These are phyloP conservation scores for Lentinus tigrinus DNA, from an alignment of 768 basidiomycete genomes.

Conservation along the genomic window DNA sequence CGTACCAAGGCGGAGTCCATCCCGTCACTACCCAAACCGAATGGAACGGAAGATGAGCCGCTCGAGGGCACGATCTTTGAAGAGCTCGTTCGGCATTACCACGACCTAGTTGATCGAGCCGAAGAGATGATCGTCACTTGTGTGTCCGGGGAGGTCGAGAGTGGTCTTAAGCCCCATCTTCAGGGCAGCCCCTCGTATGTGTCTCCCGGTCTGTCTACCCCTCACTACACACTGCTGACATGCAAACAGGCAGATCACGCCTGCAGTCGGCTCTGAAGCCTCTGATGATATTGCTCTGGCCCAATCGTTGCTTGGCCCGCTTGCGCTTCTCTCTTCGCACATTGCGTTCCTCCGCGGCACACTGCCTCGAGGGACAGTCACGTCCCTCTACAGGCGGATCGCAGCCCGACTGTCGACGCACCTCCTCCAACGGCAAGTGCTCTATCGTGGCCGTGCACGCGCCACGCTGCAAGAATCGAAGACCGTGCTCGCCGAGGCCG, in stretches of 20 bases:
- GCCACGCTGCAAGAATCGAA: slow-evolving; percentile 61
- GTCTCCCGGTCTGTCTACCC: not conserved
- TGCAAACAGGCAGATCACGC: slow-evolving; percentile 21
- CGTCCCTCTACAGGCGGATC: slow-evolving; percentile 71
- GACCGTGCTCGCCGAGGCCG: slow-evolving; percentile 66
- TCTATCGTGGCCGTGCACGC: slow-evolving; percentile 67
- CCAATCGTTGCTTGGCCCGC: slow-evolving; percentile 68
- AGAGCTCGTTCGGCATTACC: slow-evolving; percentile 65
- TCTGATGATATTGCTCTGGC: slow-evolving; percentile 52
- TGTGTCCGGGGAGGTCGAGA: slow-evolving; percentile 79
- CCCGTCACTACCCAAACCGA: slow-evolving; percentile 49
- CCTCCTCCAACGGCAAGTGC: slow-evolving; percentile 79
- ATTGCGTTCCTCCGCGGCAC: slow-evolving; percentile 64
- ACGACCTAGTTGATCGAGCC: slow-evolving; percentile 58
- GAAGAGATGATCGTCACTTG: slow-evolving; percentile 89
- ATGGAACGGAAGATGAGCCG: slow-evolving; percentile 31
- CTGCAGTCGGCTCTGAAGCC: slow-evolving; percentile 22
- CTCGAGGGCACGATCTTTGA: slow-evolving; percentile 78
- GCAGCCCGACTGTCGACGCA: slow-evolving; percentile 70
- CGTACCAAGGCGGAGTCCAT: slow-evolving; percentile 52
- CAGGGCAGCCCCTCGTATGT: slow-evolving; percentile 44
- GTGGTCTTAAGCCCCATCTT: slow-evolving; percentile 66
- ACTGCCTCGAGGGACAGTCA: slow-evolving; percentile 58
- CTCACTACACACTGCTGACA: not conserved
- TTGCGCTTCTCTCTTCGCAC: slow-evolving; percentile 81